Evolutionary conservation across 257 asterid genomes (phyloP), one percentile per base, ranked within the genome.

Genomic region (Gentiana macrophylla): DNA sequence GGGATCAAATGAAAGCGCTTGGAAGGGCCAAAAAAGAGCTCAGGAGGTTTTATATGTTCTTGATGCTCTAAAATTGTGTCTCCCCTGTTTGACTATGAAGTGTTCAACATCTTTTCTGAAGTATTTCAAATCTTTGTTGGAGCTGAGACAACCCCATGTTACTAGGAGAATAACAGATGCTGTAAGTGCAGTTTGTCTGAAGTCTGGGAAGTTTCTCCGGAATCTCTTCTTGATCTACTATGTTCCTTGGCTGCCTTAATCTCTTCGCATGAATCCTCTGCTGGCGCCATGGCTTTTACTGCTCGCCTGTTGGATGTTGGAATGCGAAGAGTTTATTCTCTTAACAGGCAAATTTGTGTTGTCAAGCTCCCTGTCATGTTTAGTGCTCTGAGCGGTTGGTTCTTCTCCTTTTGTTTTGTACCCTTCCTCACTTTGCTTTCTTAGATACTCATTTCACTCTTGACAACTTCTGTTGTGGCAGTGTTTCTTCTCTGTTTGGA

Each of bases 231-330:
- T 59, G 97, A 88, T 57, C 64, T 92, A 45, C 65, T 92, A 52
- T 82, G 94, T 78, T 78, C 82, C 65, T 74, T 92, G 55, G 95
- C 90, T 9, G 36, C 67, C 56, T 78, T 84, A 53, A 57, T 76
- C 52, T 76, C 87, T 49, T 37, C 75, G 35, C 63, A 73, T 49
- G 94, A 80, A 62, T 68, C 88, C 58, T 83, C 94, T 75, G 94
- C 85, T 65, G 95, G 85, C 70, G 72, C 76, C 76, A 70, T 85
- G 86, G 77, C 86, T n/a, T 77, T 77, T 65, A 88, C 86, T 65
- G 86, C 86, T 67, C 96, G 95, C 51, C 74, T 92, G 79, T 73
- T 92, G 36, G 97, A 80, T 65, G 65, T 72, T 64, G 98, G 98
- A 62, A 88, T 92, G 84, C 81, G 62, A 70, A 70, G 72, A 72